Evolutionary conservation across 2,329 filamentous ascomycete genomes (phyloP).

Genomic region (Cyphellophora attinorum): DNA sequence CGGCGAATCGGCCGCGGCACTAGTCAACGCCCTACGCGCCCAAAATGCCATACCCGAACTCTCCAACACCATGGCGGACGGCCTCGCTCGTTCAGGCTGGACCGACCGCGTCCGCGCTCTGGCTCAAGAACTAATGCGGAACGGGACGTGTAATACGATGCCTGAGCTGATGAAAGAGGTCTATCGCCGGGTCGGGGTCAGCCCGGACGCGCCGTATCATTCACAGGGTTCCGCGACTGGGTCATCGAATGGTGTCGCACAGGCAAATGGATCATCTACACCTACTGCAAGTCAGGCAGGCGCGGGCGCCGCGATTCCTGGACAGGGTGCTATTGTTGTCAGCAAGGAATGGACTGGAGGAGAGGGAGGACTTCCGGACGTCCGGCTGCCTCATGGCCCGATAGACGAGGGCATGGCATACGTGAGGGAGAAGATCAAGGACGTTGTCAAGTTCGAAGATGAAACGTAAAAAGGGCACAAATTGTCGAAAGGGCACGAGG

Average conservation of each 20-base stretch:
- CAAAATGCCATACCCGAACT: constrained; percentile 45
- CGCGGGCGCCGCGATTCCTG: constrained; percentile 8
- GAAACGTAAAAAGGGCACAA: too few relatives aligned
- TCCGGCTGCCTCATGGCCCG: constrained; percentile 39
- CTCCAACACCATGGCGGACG: constrained; percentile 43
- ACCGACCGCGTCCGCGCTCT: constrained; percentile 45
- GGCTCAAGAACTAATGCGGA: constrained; percentile 46
- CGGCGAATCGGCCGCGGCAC: constrained; percentile 9
- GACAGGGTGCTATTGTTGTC: constrained; percentile 21
- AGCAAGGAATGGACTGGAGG: constrained; percentile 26
- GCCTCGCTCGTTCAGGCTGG: constrained; percentile 50
- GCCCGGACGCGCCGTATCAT: constrained; percentile 19
- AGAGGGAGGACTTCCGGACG: constrained; percentile 27
- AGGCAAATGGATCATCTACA: constrained; percentile 8
- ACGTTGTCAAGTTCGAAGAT: constrained; percentile 37
- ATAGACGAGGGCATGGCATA: constrained; percentile 42
- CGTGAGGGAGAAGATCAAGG: constrained; percentile 42
- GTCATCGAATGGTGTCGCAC: constrained; percentile 3
- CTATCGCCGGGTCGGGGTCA: constrained; percentile 33
- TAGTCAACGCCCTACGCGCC: constrained; percentile 15
- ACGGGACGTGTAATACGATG: constrained; percentile 47
- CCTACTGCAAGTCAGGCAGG: constrained; percentile 3
- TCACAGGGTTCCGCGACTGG: constrained; percentile 12
- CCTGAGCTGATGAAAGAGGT: constrained; percentile 47
- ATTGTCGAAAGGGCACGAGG: too few relatives aligned